These are phyloP conservation scores for Moesziomyces parantarcticus DNA, from an alignment of 1,284 basidiomycete genomes.

Conservation along the genomic window DNA sequence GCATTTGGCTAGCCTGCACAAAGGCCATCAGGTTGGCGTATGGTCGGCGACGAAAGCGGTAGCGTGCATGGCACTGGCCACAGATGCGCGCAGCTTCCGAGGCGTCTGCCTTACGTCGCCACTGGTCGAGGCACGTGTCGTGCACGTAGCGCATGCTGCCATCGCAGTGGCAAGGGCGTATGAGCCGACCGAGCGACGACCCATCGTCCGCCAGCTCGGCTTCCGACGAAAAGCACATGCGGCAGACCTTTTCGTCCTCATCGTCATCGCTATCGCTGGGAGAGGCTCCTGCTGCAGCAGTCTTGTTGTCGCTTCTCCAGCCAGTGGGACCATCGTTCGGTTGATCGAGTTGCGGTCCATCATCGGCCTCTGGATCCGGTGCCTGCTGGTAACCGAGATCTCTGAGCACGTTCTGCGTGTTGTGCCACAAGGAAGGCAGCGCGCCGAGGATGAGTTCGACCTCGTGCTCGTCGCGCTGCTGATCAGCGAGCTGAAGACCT, in stretches of 20 bases:
- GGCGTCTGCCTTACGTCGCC: conserved; percentile 29
- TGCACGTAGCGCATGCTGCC: conserved; percentile 51
- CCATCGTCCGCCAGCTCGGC: conserved; percentile 43
- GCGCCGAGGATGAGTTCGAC: conserved; percentile 45
- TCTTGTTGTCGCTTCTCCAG: not conserved
- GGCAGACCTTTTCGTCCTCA: conserved; percentile 35
- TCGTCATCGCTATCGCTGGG: not conserved
- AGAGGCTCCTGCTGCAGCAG: not conserved
- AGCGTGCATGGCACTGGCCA: conserved; percentile 38
- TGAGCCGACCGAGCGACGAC: conserved; percentile 29
- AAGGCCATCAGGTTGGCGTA: conserved; percentile 36
- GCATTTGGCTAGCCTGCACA: conserved; percentile 35
- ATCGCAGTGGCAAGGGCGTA: conserved; percentile 42
- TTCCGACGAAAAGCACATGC: conserved; percentile 42
- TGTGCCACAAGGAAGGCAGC: conserved; percentile 34
- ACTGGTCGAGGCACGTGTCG: conserved; percentile 38
- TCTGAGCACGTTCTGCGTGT: conserved; percentile 38
- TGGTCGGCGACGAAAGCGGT: conserved; percentile 26
- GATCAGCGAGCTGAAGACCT: conserved; percentile 8
- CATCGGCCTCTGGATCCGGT: conserved; percentile 1
- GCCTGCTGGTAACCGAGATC: conserved; percentile 30
- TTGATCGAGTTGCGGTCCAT: not conserved
- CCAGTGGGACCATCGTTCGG: not conserved
- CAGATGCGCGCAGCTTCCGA: conserved; percentile 34
- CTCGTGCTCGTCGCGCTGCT: conserved; percentile 35